Evolutionary conservation across 2,329 filamentous ascomycete genomes (phyloP).

Genomic region (Aspergillus flavus): DNA sequence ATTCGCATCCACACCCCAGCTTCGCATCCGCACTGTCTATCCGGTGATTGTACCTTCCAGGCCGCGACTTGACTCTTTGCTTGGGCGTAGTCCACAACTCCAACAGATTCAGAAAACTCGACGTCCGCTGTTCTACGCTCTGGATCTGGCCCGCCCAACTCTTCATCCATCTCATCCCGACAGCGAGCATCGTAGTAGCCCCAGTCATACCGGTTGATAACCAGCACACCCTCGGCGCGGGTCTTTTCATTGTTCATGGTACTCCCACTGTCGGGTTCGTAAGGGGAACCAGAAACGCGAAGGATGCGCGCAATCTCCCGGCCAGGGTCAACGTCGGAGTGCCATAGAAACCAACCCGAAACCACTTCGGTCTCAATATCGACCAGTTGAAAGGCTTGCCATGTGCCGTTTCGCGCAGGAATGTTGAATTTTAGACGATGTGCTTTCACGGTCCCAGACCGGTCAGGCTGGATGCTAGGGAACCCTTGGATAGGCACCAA

Average conservation of each 20-base stretch:
- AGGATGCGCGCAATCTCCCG: background rate
- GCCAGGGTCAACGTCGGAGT: background rate
- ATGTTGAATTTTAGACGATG: background rate
- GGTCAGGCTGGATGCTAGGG: background rate
- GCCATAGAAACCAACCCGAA: background rate
- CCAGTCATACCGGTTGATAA: background rate
- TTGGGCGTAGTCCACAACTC: background rate
- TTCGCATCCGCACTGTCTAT: background rate
- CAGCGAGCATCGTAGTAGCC: background rate
- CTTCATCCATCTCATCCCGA: background rate
- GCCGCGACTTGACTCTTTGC: background rate
- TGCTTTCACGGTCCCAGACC: background rate
- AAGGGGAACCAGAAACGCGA: background rate
- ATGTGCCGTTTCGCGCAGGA: background rate
- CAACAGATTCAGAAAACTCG: background rate
- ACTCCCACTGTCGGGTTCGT: background rate
- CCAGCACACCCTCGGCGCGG: background rate
- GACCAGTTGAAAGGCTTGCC: background rate
- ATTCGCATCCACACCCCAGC: background rate
- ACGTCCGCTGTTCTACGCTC: background rate
- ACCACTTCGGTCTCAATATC: background rate
- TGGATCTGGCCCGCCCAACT: background rate
- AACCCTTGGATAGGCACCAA: background rate
- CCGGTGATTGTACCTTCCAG: background rate
- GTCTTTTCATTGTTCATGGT: background rate